Conservation (phyloP, 352 stramenopile species). For the Globisporangium recalcitrans region DNA sequence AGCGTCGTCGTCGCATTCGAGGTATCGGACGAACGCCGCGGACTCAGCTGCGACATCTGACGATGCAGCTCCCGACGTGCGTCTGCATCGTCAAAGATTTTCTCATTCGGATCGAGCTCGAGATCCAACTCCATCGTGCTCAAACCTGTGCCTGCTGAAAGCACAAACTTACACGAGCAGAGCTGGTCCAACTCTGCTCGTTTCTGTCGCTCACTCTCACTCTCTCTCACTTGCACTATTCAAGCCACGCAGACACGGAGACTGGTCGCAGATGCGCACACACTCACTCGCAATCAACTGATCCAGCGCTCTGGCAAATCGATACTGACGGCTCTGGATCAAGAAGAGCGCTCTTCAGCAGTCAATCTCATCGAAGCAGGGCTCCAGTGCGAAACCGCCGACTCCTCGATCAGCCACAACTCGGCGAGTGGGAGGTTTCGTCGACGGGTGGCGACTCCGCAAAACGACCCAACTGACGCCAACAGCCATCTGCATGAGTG, state of each 20-base stretch:
- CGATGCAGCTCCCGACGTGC: slow-evolving; percentile 23
- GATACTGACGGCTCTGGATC: background rate
- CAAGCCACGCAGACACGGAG: no score
- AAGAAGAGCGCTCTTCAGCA: background rate
- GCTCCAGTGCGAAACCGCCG: slow-evolving; percentile 1
- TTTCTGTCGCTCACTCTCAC: no score
- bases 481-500: background rate
- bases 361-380: background rate
- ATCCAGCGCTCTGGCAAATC: background rate
- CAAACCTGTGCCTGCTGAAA: no score
- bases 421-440: no score
- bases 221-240: no score
- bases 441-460: background rate
- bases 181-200: no score
- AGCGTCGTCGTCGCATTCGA: slow-evolving; percentile 35
- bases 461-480: background rate
- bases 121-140: slow-evolving; percentile 20
- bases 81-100: slow-evolving; percentile 28
- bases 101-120: slow-evolving; percentile 26
- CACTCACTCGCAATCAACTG: background rate
- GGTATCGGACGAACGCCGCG: slow-evolving; percentile 21
- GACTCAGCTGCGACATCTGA: slow-evolving; percentile 39
- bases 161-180: no score
- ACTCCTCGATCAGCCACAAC: background rate
- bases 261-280: background rate